Base-by-base conservation (phyloP, 2,329 filamentous ascomycete species). In the Fusarium keratoplasticum region DNA sequence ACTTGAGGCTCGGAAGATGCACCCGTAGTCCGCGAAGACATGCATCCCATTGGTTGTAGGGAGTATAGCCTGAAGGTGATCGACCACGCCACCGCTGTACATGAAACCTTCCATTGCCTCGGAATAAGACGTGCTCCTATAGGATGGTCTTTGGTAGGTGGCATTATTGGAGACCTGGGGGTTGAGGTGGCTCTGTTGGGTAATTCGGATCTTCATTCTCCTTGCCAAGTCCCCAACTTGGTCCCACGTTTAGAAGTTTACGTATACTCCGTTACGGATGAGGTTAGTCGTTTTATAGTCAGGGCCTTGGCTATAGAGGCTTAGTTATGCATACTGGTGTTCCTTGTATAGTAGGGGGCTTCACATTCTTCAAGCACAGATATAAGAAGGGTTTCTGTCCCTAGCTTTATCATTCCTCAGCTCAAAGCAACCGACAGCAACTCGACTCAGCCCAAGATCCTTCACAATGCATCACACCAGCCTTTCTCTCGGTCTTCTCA, bases 221-320 rank as follows among this genome's bases (percentile, higher is more conserved):
- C 72, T 65, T 75, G 47, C 47, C 47, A 52, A 52, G 47, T 52
- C 25, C 47, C 47, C 47, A 52, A 52, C 47, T 31, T 52, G 27
- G 47, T 20, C 18, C 47, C 47, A 31, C 47, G 27, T 52, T n/a
- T 1, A 29, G 10, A 52, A 5, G 13, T 67, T 18, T 47, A 47
- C 47, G 42, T 61, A 38, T 35, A 42, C 66, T 74, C 72, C 72
- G 72, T 74, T 50, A 70, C 72, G 3, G 71, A 74, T 70, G 22
- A 11, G 44, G 69, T 42, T 44, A 66, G 25, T 27, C 16, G 22
- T 35, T 6, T 40, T 31, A 29, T 22, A 40, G 27, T 22, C 6
- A 9, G 5, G 14, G 29, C 66, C 52, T 61, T 61, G 36, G 54
- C 57, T 52, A 62, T 69, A 61, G 58, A 63, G 33, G 60, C 36